Percentiles rank a stretch among this genome's conserved stretches.
Evolutionary conservation across 495 filamentous ascomycete genomes (phyloP).

Genomic region (Tuber calosporum): DNA sequence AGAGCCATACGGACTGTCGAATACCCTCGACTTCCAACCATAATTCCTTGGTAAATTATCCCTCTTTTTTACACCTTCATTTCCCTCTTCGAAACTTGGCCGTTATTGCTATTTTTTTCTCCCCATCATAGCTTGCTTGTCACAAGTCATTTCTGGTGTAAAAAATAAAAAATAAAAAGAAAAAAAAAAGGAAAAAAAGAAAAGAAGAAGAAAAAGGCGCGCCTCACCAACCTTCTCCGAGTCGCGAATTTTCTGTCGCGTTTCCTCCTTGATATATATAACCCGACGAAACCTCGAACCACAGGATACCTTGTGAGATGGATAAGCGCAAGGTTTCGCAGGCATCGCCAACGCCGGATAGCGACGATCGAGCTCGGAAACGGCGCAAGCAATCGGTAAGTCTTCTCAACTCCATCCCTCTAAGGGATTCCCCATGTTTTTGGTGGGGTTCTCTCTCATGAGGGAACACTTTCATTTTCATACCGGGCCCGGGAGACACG

Average conservation of each 20-base stretch:
- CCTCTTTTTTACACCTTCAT: background rate
- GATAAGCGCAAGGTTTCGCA: slow-evolving; percentile 38
- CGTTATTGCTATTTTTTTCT: background rate
- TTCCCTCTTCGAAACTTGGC: background rate
- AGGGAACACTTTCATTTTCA: slow-evolving; percentile 5
- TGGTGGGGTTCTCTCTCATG: slow-evolving; percentile 29
- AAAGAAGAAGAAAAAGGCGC: slow-evolving; percentile 24
- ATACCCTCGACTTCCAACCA: slow-evolving; percentile 5
- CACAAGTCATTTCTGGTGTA: background rate
- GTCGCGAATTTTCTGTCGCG: slow-evolving; percentile 30
- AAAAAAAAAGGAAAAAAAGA: background rate
- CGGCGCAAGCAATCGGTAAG: slow-evolving; percentile 45
- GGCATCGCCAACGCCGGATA: slow-evolving; percentile 34
- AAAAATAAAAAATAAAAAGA: background rate
- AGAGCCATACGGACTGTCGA: background rate
- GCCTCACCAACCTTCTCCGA: slow-evolving; percentile 21
- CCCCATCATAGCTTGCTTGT: background rate
- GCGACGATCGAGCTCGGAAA: slow-evolving; percentile 44
- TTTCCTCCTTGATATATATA: slow-evolving; percentile 7
- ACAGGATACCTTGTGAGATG: slow-evolving; percentile 22
- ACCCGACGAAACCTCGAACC: slow-evolving; percentile 2
- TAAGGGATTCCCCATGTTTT: slow-evolving; percentile 19
- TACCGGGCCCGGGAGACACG: background rate
- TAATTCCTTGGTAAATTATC: background rate
- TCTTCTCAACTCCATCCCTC: slow-evolving; percentile 22